Evolutionary conservation across 179 eudicot species (phyloP), one percentile per base, ranked within the genome.

Genomic region (Actinidia arguta): DNA sequence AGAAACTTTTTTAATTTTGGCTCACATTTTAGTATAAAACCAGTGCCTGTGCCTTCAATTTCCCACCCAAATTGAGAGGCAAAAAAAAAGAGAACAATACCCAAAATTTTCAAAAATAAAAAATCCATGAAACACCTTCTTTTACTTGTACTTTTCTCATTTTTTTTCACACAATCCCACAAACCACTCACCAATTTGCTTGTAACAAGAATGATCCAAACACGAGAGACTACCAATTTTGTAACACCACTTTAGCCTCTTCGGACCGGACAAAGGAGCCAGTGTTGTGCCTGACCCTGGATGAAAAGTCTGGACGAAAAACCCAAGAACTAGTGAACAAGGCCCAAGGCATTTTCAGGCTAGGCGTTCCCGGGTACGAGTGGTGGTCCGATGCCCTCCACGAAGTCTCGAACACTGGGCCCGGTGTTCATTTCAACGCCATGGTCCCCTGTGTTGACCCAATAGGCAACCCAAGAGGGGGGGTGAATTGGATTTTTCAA

Each of bases 351-450:
- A 71, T 89, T 16, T 48, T 83, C 5, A 71, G 91, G 56, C 82
- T 84, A 7, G 91, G 91, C 10, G 55, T 91, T 2, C 85, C 87
- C 1, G 27, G 80, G 0, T 91, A 91, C 24, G 85, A 91, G 78
- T 91, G 94, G 94, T 91, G 94, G 94, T 90, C 92, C 0, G 94
- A 91, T 77, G 94, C 92, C 22, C 90, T 91, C 5, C 94, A 91
- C 50, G 94, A 92, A 2, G 94, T 91, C 51, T 90, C 94, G 0
- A 85, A 92, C 74, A 72, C 79, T 1, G 95, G 95, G 8, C 89
- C 88, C 0, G 94, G 90, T 3, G 87, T 85, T 7, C 81, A 24
- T 2, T 92, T 92, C 83, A 88, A 86, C 5, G 85, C 76, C n/a
- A 81, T 80, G 0, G 86, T 91, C 42, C 92, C 92, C 0, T 92